These are phyloP conservation scores for Pleoardoris graminearum DNA, from an alignment of 2,329 filamentous ascomycete species.

Conservation along the genomic window DNA sequence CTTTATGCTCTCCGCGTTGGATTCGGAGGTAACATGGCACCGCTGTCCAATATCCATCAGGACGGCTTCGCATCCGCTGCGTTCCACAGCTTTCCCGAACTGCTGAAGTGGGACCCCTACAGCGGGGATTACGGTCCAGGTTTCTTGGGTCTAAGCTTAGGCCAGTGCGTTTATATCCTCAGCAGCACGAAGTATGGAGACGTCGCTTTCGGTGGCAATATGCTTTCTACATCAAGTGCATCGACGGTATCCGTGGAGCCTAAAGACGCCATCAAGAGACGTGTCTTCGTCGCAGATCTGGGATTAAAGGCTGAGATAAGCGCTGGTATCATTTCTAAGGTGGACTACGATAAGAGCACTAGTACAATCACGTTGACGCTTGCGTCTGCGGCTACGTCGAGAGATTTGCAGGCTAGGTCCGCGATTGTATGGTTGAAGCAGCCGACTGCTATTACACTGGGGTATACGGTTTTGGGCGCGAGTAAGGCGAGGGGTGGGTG, in stretches of 20 bases:
- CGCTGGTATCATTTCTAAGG: conserved; percentile 23
- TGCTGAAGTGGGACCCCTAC: conserved; percentile 60
- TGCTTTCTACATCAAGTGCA: conserved; percentile 27
- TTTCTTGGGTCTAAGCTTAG: conserved; percentile 57
- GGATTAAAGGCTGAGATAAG: conserved; percentile 41
- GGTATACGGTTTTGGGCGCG: conserved; percentile 17
- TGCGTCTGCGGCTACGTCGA: conserved; percentile 9
- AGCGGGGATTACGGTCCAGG: conserved; percentile 62
- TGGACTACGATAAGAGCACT: conserved; percentile 14
- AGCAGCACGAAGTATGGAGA: conserved; percentile 52
- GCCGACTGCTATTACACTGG: conserved; percentile 4
- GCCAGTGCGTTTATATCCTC: conserved; percentile 56
- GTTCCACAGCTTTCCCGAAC: conserved; percentile 62
- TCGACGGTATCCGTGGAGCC: conserved; percentile 45
- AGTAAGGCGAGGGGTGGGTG: conserved; percentile 21
- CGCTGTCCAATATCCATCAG: conserved; percentile 59
- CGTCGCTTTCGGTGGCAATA: conserved; percentile 54
- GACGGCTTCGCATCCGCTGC: conserved; percentile 60
- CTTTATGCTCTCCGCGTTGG: conserved; percentile 58
- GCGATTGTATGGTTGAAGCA: conserved; percentile 26
- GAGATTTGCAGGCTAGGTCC: conserved; percentile 18
- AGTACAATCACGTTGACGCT: conserved; percentile 18
- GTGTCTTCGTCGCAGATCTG: conserved; percentile 55
- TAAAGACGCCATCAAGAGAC: conserved; percentile 53
- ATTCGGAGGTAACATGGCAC: conserved; percentile 58